Conservation (phyloP, 352 stramenopile species). For the Phytophthora syringae region DNA sequence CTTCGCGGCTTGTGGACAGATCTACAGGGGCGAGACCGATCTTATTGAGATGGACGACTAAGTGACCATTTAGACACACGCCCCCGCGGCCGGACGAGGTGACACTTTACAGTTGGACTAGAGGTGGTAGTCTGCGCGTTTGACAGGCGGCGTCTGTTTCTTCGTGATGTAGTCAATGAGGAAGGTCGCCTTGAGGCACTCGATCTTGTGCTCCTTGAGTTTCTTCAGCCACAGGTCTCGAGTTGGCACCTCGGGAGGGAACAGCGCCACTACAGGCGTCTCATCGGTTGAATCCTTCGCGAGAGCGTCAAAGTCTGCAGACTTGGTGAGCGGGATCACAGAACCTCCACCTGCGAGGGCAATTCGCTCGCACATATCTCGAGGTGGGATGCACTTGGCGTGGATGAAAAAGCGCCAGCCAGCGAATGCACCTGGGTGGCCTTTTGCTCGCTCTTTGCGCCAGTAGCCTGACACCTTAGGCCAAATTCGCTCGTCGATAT, state of each 20-base stretch:
- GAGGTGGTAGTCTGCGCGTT: constrained; percentile 58
- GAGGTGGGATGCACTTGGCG: constrained; percentile 70
- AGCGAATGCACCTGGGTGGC: constrained; percentile 63
- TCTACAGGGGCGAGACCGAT: constrained; percentile 56
- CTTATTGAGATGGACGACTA: constrained; percentile 50
- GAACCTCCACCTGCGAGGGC: constrained; percentile 60
- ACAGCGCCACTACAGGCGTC: constrained; percentile 62
- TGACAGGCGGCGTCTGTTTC: constrained; percentile 63
- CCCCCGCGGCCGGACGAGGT: too few species aligned
- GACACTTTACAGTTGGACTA: constrained; percentile 29
- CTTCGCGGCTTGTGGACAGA: constrained; percentile 32
- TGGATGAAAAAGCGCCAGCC: constrained; percentile 82
- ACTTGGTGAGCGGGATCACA: constrained; percentile 67
- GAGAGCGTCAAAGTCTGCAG: constrained; percentile 50
- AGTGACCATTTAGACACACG: neutral
- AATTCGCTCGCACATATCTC: constrained; percentile 85
- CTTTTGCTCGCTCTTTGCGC: constrained; percentile 56
- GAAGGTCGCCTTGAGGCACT: constrained; percentile 80
- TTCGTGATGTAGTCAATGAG: constrained; percentile 90
- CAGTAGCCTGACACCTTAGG: constrained; percentile 62
- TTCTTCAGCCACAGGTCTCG: constrained; percentile 81
- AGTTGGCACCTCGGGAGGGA: constrained; percentile 56
- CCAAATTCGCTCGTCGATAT: constrained; percentile 85
- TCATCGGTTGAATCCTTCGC: constrained; percentile 45
- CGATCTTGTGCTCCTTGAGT: constrained; percentile 62